phyloP scores from a whole-genome alignment of 192 early-diverging fungal species.

The Dimargaris verticillata region DNA sequence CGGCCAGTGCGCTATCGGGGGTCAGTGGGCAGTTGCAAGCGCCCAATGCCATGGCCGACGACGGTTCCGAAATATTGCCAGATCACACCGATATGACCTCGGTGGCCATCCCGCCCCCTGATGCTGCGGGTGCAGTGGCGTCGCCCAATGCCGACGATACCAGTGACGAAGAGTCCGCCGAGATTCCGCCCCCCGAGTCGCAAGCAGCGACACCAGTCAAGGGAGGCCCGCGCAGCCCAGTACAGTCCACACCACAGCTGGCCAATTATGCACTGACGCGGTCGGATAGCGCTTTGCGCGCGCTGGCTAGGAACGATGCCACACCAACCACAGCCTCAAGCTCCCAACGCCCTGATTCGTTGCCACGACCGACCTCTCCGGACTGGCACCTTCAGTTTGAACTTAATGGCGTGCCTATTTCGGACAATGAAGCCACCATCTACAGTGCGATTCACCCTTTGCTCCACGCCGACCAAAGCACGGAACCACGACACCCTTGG shows the following conservation, averaged over 20 bases:
- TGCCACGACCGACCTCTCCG: background rate
- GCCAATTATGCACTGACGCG: no score
- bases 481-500: slow-evolving; percentile 30
- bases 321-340: slow-evolving; percentile 11
- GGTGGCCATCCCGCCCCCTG: no score
- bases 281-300: background rate
- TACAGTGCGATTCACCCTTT: slow-evolving; percentile 45
- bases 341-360: background rate
- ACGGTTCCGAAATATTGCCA: no score
- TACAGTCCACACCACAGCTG: no score
- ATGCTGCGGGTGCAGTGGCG: no score
- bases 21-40: slow-evolving; percentile 7
- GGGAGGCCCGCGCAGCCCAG: no score
- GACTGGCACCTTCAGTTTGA: slow-evolving; percentile 43
- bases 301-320: background rate
- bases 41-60: no score
- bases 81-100: no score
- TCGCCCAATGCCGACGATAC: no score
- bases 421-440: slow-evolving; percentile 25
- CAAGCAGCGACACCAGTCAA: background rate
- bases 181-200: background rate
- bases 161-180: slow-evolving; percentile 1
- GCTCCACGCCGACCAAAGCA: background rate
- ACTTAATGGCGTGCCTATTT: slow-evolving; percentile 24
- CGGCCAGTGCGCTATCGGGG: slow-evolving; percentile 11